A percentile compares a stretch with the other conserved stretches of the same genome.
phyloP scores from a whole-genome alignment of 169 alveolate genomes.

The Babesia bovis region DNA sequence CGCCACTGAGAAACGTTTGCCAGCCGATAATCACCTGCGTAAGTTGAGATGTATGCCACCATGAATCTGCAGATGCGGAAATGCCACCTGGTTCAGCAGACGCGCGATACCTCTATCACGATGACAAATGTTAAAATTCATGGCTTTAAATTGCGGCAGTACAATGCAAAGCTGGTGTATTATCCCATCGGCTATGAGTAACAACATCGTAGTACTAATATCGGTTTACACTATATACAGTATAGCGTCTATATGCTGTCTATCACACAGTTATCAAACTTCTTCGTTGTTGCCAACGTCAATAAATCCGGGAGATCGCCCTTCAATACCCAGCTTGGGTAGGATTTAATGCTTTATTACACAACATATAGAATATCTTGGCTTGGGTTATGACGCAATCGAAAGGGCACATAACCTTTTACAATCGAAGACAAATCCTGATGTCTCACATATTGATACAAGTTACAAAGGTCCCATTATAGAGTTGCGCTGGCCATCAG shows the following conservation, averaged over 20 bases:
- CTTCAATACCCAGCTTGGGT: constrained; percentile 22
- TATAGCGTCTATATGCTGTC: not conserved
- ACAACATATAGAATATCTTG: constrained; percentile 37
- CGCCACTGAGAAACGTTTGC: constrained; percentile 80
- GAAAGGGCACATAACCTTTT: not conserved
- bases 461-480: constrained; percentile 41
- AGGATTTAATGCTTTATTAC: not conserved
- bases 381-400: constrained; percentile 46
- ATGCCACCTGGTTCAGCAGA: constrained; percentile 70
- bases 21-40: constrained; percentile 76
- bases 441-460: not conserved
- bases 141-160: not conserved
- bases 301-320: not conserved
- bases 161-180: too few relatives aligned
- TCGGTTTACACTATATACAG: not conserved
- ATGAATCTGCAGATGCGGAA: constrained; percentile 57
- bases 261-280: not conserved
- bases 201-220: not conserved
- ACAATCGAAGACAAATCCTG: not conserved
- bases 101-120: constrained; percentile 63
- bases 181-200: not conserved
- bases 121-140: constrained; percentile 50
- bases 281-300: not conserved
- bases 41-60: constrained; percentile 14
- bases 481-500: constrained; percentile 6